Percentiles rank a stretch among this genome's conserved stretches.
phyloP scores from a whole-genome alignment of 306 rosid species.

The Erythrophleum fordii region DNA sequence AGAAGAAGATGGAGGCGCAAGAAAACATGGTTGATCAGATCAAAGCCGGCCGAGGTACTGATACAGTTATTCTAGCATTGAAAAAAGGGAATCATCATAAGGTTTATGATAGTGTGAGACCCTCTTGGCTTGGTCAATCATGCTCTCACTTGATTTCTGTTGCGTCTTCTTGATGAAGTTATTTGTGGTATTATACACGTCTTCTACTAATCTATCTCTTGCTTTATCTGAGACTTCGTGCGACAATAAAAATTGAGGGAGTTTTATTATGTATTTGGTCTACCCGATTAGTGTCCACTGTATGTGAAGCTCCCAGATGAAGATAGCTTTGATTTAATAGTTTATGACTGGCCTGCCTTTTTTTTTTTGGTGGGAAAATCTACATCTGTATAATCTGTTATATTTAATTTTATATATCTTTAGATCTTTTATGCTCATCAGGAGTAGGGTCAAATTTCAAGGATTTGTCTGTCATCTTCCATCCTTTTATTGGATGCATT shows the following conservation, averaged over 20 bases:
- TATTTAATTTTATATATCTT: neutral
- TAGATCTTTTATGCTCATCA: neutral
- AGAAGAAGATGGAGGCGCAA: slow-evolving; percentile 55
- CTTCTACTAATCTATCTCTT: slow-evolving; percentile 23
- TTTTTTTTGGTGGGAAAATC: neutral
- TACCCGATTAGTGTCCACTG: slow-evolving; percentile 26
- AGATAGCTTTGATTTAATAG: slow-evolving; percentile 27
- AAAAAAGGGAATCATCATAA: neutral
- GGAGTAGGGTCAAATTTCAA: slow-evolving; percentile 28
- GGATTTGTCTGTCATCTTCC: slow-evolving; percentile 2
- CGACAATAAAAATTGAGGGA: slow-evolving; percentile 30
- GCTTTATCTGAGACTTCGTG: slow-evolving; percentile 42
- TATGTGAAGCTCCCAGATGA: slow-evolving; percentile 30
- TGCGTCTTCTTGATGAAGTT: slow-evolving; percentile 22
- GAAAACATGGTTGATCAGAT: slow-evolving; percentile 58
- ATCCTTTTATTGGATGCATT: slow-evolving; percentile 18
- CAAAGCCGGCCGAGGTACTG: slow-evolving; percentile 69
- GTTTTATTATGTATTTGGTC: slow-evolving; percentile 32
- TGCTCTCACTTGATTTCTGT: slow-evolving; percentile 39
- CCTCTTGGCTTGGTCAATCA: slow-evolving; percentile 39
- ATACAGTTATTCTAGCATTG: neutral
- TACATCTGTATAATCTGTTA: slow-evolving; percentile 4
- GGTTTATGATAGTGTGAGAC: slow-evolving; percentile 25
- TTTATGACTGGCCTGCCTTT: slow-evolving; percentile 7
- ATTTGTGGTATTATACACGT: slow-evolving; percentile 5